These are phyloP conservation scores for Silene conica DNA, from an alignment of 148 eudicot species.

Conservation along the genomic window DNA sequence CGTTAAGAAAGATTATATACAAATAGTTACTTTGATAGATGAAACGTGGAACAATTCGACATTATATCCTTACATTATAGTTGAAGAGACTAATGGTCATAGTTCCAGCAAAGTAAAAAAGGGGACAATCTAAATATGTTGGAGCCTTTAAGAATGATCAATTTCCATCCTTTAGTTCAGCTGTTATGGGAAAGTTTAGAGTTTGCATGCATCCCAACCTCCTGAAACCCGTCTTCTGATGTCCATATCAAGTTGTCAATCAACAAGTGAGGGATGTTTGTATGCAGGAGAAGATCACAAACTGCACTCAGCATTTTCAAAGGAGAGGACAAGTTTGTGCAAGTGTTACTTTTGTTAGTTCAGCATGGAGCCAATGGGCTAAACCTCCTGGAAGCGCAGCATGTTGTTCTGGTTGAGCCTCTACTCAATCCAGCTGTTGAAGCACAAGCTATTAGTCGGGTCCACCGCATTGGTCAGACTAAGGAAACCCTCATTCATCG, in stretches of 20 bases:
- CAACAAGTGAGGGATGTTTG: neutral
- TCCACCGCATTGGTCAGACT: slow-evolving; percentile 87
- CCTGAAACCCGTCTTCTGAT: neutral
- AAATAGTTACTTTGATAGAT: neutral
- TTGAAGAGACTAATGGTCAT: neutral
- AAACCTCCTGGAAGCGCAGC: slow-evolving; percentile 94
- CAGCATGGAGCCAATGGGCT: slow-evolving; percentile 97
- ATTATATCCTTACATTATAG: too few species aligned
- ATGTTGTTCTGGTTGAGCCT: slow-evolving; percentile 93
- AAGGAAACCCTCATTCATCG: slow-evolving; percentile 79
- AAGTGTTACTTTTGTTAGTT: slow-evolving; percentile 69
- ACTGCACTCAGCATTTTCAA: slow-evolving; percentile 67
- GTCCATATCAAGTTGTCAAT: neutral
- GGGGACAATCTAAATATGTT: neutral
- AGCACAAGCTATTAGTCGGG: slow-evolving; percentile 94
- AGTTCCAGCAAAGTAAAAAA: neutral
- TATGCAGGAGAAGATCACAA: slow-evolving; percentile 63
- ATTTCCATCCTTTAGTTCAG: neutral
- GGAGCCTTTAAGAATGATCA: neutral
- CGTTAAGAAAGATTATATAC: too few species aligned
- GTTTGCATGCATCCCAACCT: neutral
- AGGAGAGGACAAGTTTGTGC: slow-evolving; percentile 51
- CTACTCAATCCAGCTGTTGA: slow-evolving; percentile 93
- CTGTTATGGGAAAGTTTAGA: neutral
- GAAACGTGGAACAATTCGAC: too few species aligned